Percentiles rank a stretch among this genome's conserved stretches.
phyloP scores from a whole-genome alignment of 371 early-diverging fungal species.

The Coemansia sp. region DNA sequence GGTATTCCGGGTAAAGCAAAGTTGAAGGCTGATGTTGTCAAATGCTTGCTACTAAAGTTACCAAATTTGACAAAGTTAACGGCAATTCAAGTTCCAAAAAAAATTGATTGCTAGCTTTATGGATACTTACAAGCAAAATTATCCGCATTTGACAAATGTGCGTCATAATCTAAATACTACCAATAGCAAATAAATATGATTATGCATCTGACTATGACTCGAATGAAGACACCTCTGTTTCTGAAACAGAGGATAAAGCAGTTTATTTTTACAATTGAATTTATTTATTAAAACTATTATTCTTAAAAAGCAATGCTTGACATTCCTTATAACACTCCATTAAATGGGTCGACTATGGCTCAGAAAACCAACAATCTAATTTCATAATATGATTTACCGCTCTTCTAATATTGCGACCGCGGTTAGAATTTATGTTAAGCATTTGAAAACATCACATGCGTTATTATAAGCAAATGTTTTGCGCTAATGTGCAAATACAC shows the following conservation, averaged over 20 bases:
- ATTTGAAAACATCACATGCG: no score
- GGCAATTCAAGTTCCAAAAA: not conserved
- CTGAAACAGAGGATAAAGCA: not conserved
- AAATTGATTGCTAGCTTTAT: not conserved
- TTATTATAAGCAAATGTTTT: no score
- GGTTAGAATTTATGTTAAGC: no score
- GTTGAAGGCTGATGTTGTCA: not conserved
- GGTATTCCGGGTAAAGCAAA: no score
- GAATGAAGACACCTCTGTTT: not conserved
- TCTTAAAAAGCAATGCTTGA: no score
- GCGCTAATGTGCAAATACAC: no score
- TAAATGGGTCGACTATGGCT: no score
- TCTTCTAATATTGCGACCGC: no score
- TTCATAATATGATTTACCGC: no score
- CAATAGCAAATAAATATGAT: not conserved
- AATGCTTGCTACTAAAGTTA: not conserved
- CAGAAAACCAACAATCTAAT: no score
- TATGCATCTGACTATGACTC: not conserved
- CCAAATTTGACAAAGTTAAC: not conserved
- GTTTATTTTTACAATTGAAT: not conserved
- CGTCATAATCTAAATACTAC: not conserved
- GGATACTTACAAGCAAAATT: not conserved
- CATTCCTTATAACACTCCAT: no score
- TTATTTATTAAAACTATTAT: no score
- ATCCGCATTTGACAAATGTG: not conserved